Conservation (phyloP, 306 rosid genomes). For the Fagus sylvatica region DNA sequence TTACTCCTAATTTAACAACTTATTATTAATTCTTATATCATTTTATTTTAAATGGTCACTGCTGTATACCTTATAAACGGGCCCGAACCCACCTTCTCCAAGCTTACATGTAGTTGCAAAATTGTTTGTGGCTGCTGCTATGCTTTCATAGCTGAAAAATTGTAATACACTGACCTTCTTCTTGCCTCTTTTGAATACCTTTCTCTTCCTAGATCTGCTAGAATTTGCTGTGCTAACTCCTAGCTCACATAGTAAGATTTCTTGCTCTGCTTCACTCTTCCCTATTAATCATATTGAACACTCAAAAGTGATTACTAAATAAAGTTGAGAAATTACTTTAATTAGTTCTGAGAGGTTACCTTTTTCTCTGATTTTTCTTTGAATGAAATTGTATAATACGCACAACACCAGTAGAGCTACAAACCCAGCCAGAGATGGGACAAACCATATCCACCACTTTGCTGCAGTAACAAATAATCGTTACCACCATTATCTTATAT, state of each 20-base stretch:
- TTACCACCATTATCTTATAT: not conserved
- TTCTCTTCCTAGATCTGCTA: conserved; percentile 3
- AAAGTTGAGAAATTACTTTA: too few species aligned
- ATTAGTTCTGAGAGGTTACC: conserved; percentile 10
- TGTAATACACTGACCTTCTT: conserved; percentile 13
- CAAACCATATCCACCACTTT: conserved; percentile 36
- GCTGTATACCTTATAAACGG: conserved; percentile 33
- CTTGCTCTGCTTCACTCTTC: conserved; percentile 9
- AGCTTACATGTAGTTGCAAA: conserved; percentile 18
- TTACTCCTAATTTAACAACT: not conserved
- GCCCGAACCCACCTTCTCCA: conserved; percentile 35
- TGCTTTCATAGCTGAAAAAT: conserved; percentile 25
- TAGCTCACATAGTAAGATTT: conserved; percentile 11
- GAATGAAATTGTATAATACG: not conserved
- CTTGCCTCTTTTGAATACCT: not conserved
- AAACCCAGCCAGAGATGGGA: conserved; percentile 10
- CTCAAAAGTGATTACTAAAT: not conserved
- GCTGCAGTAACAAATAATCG: conserved; percentile 9
- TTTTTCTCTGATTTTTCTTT: conserved; percentile 13
- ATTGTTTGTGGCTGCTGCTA: conserved; percentile 30
- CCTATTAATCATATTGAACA: conserved; percentile 2
- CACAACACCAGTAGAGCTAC: not conserved
- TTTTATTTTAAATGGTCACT: not conserved
- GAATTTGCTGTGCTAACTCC: conserved; percentile 16
- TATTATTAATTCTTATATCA: too few species aligned